Base-by-base conservation (phyloP, 768 basidiomycete species). In the Mycena latifolia region DNA sequence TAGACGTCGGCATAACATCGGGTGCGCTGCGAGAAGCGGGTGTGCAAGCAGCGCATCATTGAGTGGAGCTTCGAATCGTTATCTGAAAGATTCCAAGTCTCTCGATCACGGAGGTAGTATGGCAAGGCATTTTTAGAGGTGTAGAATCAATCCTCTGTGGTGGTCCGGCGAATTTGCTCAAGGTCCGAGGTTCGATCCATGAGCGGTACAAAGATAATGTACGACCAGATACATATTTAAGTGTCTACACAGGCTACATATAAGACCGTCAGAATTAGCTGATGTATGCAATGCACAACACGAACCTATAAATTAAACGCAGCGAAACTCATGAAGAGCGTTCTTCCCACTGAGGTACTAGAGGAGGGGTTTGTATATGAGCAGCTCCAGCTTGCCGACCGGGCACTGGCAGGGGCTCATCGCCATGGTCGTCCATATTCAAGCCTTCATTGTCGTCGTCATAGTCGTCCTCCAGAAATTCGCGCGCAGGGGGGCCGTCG, bases 401-500 rank as follows among this genome's bases (percentile, higher is more conserved):
- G 18, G 54, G 28, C 28, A 50, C 14, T 35, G 33, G 35, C 14
- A 17, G n/a, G 12, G 8, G n/a, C n/a, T n/a, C n/a, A n/a, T n/a
- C 41, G 35, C n/a, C 43, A 12, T 62, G 47, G 17, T 22, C 53
- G 17, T 55, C 60, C 25, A 65, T 18, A 45, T 56, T 25, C 28
- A 76, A 24, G 27, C 71, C 66, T 50, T 78, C 78, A 31, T 82
- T 76, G 35, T 82, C 85, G 15, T 86, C 89, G 50, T 88, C 88
- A 51, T 86, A 83, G 33, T 86, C 87, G 62, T 88, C 86, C 39
- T 82, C 84, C 52, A 92, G 69, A 66, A 92, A 92, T 58, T 89
- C 88, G 18, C 81, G 79, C n/a, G 89, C 84, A n/a, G 90, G 82
- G 15, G 91, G 91, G 0, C 89, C 89, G 57, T 92, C 89, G 68